Conservation (phyloP, 2,329 filamentous ascomycete genomes). For the Penicillium sp. region DNA sequence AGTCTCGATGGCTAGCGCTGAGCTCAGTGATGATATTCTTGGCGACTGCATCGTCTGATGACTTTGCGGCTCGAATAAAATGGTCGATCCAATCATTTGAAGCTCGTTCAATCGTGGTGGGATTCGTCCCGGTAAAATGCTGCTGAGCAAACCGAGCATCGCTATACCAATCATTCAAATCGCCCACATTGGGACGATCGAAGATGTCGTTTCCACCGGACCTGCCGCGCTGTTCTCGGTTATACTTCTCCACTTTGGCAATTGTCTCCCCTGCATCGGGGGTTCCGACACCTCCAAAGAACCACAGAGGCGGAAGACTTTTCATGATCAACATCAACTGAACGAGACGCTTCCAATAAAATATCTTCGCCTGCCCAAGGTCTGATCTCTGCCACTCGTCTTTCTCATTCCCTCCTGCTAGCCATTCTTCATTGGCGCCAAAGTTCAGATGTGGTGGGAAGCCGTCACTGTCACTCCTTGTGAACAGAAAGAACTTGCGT, state of each 20-base stretch:
- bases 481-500: conserved; percentile 3
- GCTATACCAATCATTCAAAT: conserved; percentile 10
- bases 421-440: background rate
- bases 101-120: conserved; percentile 7
- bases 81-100: conserved; percentile 5
- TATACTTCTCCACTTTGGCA: conserved; percentile 1
- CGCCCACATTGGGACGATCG: conserved; percentile 7
- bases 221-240: background rate
- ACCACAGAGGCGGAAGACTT: too few relatives aligned
- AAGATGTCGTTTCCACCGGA: conserved; percentile 3
- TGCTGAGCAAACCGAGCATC: conserved; percentile 10
- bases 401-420: background rate
- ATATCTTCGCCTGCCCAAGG: conserved; percentile 1
- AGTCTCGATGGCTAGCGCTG: background rate
- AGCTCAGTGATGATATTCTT: conserved; percentile 5
- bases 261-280: conserved; percentile 3
- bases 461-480: conserved; percentile 1
- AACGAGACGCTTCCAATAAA: background rate
- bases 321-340: too few relatives aligned
- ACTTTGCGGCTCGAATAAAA: conserved; percentile 5
- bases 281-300: conserved; percentile 1
- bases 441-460: conserved; percentile 8
- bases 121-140: conserved; percentile 10
- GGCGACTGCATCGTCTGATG: conserved; percentile 2
- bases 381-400: conserved; percentile 2